Evolutionary conservation across 306 rosid genomes (phyloP), one percentile per base, ranked within the genome.

Genomic region (Cicer pinnatifidum): DNA sequence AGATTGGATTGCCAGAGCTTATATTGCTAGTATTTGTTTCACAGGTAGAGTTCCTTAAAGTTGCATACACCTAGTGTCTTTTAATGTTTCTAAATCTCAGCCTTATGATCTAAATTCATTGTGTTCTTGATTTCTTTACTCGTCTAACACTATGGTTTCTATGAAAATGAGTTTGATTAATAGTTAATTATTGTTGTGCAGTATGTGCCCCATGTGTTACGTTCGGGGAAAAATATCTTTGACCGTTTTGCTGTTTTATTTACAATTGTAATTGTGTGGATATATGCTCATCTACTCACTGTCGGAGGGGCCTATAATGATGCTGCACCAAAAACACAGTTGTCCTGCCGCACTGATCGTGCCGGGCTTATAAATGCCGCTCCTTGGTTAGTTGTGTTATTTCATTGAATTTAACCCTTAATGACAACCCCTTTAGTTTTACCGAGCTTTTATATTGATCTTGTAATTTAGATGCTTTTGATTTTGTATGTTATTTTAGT

Each of bases 331-430:
- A 84, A 72, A 84, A 94, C 98, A 72, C 97, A 94, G 78, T 8
- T 39, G 17, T 87, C 95, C 71, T 94, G 98, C 87, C 97, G 98
- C 54, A 94, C 98, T 46, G 98, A 94, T 60, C 97, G 98, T 66
- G 83, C 98, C 52, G 98, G 97, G 72, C 97, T 94, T 73, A 89
- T 94, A 77, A 72, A 79, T 45, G 88, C 86, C 12, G 92, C 98
- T 82, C 90, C 98, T 66, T 94, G 98, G 98, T 94, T 62, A 82
- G 97, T 87, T 77, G 60, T 75, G 51, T 73, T 73, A 40, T 71
- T 68, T 73, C 28, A 6, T 77, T 69, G 13, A 59, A 53, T 37
- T 61, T 75, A 79, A 28, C 28, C 45, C 16, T 67, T 11, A 43
- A 11, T 33, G 9, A n/a, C 33, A 5, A 73, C 43, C 33, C 45